A percentile compares a stretch with the other conserved stretches of the same genome.
These are phyloP conservation scores for Rhamnella rubrinervis DNA, from an alignment of 331 rosid genomes.

Conservation along the genomic window DNA sequence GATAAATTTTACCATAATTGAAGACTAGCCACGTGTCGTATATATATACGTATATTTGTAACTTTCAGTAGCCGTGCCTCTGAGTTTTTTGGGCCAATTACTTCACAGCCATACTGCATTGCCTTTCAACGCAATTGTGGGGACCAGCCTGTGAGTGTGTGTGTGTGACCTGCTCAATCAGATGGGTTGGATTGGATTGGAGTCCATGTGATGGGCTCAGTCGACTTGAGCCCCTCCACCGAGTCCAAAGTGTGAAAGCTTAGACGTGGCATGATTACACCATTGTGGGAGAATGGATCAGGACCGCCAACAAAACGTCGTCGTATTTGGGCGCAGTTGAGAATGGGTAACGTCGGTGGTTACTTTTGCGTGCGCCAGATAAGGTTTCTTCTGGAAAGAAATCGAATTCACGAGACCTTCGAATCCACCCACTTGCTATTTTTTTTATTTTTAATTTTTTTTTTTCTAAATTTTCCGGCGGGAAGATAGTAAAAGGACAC, in stretches of 20 bases:
- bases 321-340: too few relatives aligned
- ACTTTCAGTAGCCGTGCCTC: background rate
- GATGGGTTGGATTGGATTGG: constrained; percentile 2
- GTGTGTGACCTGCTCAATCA: constrained; percentile 21
- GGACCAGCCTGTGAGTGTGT: constrained; percentile 13
- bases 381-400: background rate
- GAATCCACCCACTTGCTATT: background rate
- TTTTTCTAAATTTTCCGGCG: background rate
- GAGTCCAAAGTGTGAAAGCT: too few relatives aligned
- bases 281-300: background rate
- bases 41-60: background rate
- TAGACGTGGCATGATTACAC: background rate
- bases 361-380: too few relatives aligned
- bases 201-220: constrained; percentile 17
- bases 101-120: constrained; percentile 4
- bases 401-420: background rate
- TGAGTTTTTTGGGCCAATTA: background rate
- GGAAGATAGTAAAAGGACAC: background rate
- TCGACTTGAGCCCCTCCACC: background rate
- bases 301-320: too few relatives aligned
- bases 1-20: background rate
- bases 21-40: background rate
- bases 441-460: too few relatives aligned
- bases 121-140: constrained; percentile 7
- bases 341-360: too few relatives aligned